These are phyloP conservation scores for Clarkia xantiana DNA, from an alignment of 345 rosid genomes.

Conservation along the genomic window DNA sequence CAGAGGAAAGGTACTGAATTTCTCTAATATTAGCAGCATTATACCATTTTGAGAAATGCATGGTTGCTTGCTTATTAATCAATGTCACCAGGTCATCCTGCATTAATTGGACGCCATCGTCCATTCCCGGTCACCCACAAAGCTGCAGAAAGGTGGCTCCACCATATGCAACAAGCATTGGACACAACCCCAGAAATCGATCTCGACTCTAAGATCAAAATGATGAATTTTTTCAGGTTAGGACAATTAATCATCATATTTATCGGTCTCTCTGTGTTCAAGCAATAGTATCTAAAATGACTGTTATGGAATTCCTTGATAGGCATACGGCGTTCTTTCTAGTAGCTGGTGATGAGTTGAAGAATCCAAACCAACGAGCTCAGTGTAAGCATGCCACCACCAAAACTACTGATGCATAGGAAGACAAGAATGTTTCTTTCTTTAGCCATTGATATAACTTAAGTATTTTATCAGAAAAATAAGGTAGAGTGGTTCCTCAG, in stretches of 20 bases:
- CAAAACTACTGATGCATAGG: no score
- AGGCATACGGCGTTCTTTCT: no score
- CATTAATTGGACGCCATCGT: constrained; percentile 74
- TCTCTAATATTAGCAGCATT: no score
- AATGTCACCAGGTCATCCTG: constrained; percentile 54
- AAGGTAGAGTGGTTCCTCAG: no score
- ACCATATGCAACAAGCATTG: constrained; percentile 72
- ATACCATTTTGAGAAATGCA: no score
- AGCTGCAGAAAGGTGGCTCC: constrained; percentile 85
- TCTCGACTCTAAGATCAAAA: constrained; percentile 48
- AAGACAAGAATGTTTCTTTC: no score
- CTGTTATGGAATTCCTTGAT: background rate
- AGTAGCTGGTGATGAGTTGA: no score
- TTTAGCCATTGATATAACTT: no score
- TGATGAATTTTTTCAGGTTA: constrained; percentile 82
- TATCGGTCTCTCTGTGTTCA: background rate
- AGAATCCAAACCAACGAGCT: no score
- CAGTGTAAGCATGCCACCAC: no score
- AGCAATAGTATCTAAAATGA: background rate
- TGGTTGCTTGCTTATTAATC: no score
- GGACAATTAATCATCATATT: constrained; percentile 1
- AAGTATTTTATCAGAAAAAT: no score
- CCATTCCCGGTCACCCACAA: constrained; percentile 72
- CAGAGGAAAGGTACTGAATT: constrained; percentile 37
- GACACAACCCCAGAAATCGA: constrained; percentile 51